These are phyloP conservation scores for Orbilia quercus DNA, from an alignment of 2,329 filamentous ascomycete species.

Conservation along the genomic window DNA sequence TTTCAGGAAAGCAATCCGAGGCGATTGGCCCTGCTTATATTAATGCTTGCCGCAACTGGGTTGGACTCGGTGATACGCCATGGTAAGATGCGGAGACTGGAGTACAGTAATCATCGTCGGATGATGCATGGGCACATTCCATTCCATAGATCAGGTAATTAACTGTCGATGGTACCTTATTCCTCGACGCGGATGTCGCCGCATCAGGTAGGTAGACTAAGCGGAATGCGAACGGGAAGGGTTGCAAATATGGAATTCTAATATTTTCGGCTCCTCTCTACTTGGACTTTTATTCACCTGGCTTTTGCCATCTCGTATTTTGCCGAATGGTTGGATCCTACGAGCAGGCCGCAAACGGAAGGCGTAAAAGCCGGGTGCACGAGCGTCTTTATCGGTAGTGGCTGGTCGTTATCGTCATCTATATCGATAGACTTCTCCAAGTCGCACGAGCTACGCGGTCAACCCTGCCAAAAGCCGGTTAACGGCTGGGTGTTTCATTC, in stretches of 20 bases:
- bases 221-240: conserved; percentile 30
- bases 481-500: too few relatives aligned
- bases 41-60: neutral
- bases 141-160: conserved; percentile 10
- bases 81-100: neutral
- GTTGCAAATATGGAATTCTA: too few relatives aligned
- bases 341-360: conserved; percentile 33
- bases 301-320: conserved; percentile 6
- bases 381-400: too few relatives aligned
- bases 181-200: conserved; percentile 5
- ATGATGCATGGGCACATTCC: conserved; percentile 29
- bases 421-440: too few relatives aligned
- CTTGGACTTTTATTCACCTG: conserved; percentile 11
- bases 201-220: conserved; percentile 40
- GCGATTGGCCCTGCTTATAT: neutral
- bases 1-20: neutral
- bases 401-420: neutral
- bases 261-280: too few relatives aligned
- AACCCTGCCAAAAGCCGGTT: too few relatives aligned
- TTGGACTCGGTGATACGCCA: neutral
- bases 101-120: neutral
- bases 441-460: too few relatives aligned
- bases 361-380: too few relatives aligned
- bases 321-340: neutral
- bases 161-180: neutral